Evolutionary conservation across 2,329 filamentous ascomycete species (phyloP), one percentile per base, ranked within the genome.

Genomic region (Aspergillus aculeatus): DNA sequence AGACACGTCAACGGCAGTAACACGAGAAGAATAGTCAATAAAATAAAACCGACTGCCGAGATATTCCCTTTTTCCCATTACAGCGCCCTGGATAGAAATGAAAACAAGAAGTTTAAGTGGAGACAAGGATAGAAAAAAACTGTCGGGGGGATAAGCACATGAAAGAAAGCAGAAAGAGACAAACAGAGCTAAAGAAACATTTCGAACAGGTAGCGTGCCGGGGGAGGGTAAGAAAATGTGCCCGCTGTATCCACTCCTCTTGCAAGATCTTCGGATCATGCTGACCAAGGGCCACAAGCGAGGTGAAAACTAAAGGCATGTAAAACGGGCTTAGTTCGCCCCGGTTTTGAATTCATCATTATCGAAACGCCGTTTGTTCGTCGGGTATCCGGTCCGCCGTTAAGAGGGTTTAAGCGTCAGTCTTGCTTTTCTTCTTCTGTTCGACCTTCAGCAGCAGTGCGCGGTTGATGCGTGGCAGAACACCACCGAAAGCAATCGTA

Each of bases 401-500:
- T 29, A 55, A 49, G 53, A 54, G 38, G 32, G 5, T 66, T 69
- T 70, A 75, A 58, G 68, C 68, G 50, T 75, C 77, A 31, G 73
- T 74, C 81, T 86, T 86, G 75, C 83, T 88, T 82, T 92, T 92
- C 90, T 96, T 96, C 90, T 96, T 96, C 81, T 96, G 91, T 81
- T 96, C 92, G 58, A 96, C 92, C 87, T 96, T 96, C 77, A 96
- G 86, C 70, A 99, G 84, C 69, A 99, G 83, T 14, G 95, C 95
- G 71, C 95, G 91, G 84, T 99, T 98, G 87, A 99, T 99, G 81
- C 97, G 94, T 66, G 95, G 95, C 73, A 99, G 83, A 29, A 99
- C 95, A 89, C 95, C 95, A 83, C 95, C 95, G 70, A 96, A 98
- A 62, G 95, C 95, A 73, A 99, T 99, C 64, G 95, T 99, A 59